Conservation (phyloP, 305 asterid species). For the Solanum aculeatissimum region DNA sequence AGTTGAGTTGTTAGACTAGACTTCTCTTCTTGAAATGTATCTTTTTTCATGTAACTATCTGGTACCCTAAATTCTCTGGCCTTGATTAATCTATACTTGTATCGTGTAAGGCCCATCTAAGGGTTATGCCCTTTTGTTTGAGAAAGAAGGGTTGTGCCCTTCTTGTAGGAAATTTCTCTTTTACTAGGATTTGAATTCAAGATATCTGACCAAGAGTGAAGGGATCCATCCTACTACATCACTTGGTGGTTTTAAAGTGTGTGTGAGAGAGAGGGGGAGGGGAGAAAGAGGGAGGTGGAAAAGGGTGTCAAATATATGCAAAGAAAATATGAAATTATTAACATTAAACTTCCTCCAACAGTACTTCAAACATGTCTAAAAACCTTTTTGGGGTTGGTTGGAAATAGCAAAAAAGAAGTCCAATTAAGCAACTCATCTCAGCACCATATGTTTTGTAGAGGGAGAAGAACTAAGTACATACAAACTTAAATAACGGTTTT, state of each 20-base stretch:
- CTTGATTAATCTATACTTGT: background rate
- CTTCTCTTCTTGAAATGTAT: background rate
- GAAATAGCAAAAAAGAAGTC: background rate
- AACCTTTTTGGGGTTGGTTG: background rate
- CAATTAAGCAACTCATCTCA: conserved; percentile 2
- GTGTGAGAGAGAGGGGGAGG: background rate
- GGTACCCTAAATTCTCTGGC: background rate
- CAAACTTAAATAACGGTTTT: conserved; percentile 13
- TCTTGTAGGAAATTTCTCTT: background rate
- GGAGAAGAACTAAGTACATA: conserved; percentile 12
- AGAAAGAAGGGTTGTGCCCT: background rate
- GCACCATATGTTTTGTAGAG: background rate
- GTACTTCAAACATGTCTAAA: background rate
- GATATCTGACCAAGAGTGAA: background rate
- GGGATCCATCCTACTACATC: background rate
- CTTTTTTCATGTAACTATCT: background rate
- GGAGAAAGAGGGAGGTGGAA: background rate
- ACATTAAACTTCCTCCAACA: conserved; percentile 2
- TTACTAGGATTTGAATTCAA: background rate
- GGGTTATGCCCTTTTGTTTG: background rate
- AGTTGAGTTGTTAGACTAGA: background rate
- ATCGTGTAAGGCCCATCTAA: background rate
- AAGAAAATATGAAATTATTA: background rate
- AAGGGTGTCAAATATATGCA: background rate
- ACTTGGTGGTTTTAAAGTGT: background rate